Conservation (phyloP, 2,329 filamentous ascomycete genomes). For the Penicillium concentricum region DNA sequence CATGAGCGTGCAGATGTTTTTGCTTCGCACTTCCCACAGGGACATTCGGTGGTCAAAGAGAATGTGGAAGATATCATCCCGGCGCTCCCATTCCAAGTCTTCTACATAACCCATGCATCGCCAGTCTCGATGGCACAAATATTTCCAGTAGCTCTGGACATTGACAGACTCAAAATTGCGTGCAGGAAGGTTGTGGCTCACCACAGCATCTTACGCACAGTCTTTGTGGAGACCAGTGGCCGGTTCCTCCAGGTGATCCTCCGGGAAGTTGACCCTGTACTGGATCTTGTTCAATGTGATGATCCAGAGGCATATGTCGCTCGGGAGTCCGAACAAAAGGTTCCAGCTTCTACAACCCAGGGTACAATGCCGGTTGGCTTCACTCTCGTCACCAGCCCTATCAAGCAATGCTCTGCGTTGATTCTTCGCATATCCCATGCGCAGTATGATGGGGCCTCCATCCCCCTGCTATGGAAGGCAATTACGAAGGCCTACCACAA, state of each 20-base stretch:
- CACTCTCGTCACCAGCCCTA: not conserved
- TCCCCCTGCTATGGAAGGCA: slow-evolving; percentile 1
- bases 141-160: not conserved
- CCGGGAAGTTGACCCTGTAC: not conserved
- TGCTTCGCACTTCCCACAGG: not conserved
- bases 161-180: not conserved
- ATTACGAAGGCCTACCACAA: not conserved
- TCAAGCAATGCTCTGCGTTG: not conserved
- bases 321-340: not conserved
- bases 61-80: not conserved
- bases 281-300: slow-evolving; percentile 7
- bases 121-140: not conserved
- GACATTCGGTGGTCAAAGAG: not conserved
- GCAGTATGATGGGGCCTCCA: slow-evolving; percentile 4
- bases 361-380: not conserved
- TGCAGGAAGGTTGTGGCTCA: not conserved
- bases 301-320: slow-evolving; percentile 3
- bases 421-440: slow-evolving; percentile 2
- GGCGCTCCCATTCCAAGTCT: not conserved
- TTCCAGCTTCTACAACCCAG: not conserved
- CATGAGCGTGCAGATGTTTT: not conserved
- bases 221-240: slow-evolving; percentile 1
- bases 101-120: not conserved
- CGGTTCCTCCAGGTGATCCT: slow-evolving; percentile 10
- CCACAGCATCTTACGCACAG: slow-evolving; percentile 12